Percentiles rank a stretch among this genome's conserved stretches.
phyloP scores from a whole-genome alignment of 768 basidiomycete species.

The Russula sp. region DNA sequence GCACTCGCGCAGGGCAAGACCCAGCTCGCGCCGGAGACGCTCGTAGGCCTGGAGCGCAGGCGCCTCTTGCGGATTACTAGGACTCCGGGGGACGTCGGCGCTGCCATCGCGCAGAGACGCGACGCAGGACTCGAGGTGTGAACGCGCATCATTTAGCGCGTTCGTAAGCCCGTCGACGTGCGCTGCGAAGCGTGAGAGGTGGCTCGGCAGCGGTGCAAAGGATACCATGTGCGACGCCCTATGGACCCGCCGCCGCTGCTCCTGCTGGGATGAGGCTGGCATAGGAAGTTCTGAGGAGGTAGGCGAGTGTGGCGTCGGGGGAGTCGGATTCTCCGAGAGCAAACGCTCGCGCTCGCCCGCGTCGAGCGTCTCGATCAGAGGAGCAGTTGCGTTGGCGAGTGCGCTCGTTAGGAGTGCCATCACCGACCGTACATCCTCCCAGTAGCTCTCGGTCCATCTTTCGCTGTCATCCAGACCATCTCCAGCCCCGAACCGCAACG shows the following conservation, averaged over 20 bases:
- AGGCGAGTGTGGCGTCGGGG: conserved; percentile 19
- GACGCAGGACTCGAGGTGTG: conserved; percentile 60
- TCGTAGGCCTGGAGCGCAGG: conserved; percentile 69
- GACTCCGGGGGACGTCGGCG: not conserved
- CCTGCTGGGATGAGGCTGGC: not conserved
- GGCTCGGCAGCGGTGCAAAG: conserved; percentile 72
- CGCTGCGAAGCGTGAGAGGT: conserved; percentile 60
- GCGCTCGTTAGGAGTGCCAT: conserved; percentile 64
- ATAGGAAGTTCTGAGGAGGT: not conserved
- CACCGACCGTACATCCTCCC: conserved; percentile 78
- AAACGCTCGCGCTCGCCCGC: conserved; percentile 49
- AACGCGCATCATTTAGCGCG: conserved; percentile 66
- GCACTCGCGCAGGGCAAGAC: conserved; percentile 72
- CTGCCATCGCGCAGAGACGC: conserved; percentile 41
- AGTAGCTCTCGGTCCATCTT: conserved; percentile 47
- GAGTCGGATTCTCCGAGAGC: conserved; percentile 46
- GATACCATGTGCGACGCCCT: conserved; percentile 33
- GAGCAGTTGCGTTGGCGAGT: conserved; percentile 56
- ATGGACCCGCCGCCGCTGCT: not conserved
- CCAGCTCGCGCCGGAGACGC: conserved; percentile 66
- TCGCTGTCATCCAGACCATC: conserved; percentile 27
- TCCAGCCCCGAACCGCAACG: conserved; percentile 54
- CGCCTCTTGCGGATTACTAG: conserved; percentile 18
- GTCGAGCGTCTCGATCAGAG: conserved; percentile 58
- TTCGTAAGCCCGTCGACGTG: conserved; percentile 67